Evolutionary conservation across 495 filamentous ascomycete genomes (phyloP), one percentile per base, ranked within the genome.

Genomic region (Aspergillus nidulans): DNA sequence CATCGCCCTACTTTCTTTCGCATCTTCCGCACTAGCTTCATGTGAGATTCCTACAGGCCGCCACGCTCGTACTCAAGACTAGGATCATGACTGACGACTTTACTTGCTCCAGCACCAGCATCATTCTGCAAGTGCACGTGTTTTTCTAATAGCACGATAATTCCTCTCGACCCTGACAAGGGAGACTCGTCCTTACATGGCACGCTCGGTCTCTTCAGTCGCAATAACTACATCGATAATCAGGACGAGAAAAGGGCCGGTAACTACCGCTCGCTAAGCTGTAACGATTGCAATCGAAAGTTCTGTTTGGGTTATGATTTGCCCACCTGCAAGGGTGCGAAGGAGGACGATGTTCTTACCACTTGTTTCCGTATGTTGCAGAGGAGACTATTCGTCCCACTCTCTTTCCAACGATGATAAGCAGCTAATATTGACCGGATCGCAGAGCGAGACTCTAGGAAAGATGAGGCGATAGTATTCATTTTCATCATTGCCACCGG

Each of bases 81-180:
- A 36, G 12, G 3, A 39, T n/a, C 12, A 24, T 18, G 20, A 42
- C 63, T 66, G 48, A 63, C 49, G 28, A 13, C 18, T 21, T 44
- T 39, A 34, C 24, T 49, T 16, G 16, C 34, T 44, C 2, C 23
- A 77, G 74, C 68, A n/a, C 75, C 90, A 16, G 88, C 88, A 20
- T 89, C 90, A 30, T 97, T 96, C 76, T 98, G 94, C 84, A 98
- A 97, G 86, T 98, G 94, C 72, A 95, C 88, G 53, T 97, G 94
- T 75, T 87, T 88, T 76, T 81, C 82, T 50, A 95, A 97, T 74
- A 89, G 84, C 76, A 95, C 88, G 53, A 91, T 97, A 57, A 96
- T 98, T 65, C 67, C 76, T 52, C 69, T 71, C 42, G 60, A 72
- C 36, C 64, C 66, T 23, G 62, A 53, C 15, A 66, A 70, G 24